phyloP scores from a whole-genome alignment of 169 alveolate species.

The Plasmodium gallinaceum region DNA sequence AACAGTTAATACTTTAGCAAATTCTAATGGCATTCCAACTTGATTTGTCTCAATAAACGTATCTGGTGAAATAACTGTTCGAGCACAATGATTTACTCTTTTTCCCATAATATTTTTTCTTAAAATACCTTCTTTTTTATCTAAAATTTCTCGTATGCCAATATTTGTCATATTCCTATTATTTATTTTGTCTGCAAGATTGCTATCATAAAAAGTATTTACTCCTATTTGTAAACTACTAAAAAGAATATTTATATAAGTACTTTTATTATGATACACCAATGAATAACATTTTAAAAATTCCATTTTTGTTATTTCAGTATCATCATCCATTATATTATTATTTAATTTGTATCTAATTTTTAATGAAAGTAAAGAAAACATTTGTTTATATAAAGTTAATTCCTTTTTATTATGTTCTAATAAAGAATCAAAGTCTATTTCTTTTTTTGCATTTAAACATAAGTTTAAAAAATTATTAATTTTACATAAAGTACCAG shows the following conservation, averaged over 20 bases:
- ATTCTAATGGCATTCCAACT: constrained; percentile 96
- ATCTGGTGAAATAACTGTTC: constrained; percentile 99
- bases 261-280: constrained; percentile 78
- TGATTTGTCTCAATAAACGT: constrained; percentile 97
- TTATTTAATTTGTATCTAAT: constrained; percentile 47
- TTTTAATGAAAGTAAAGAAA: constrained; percentile 54
- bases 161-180: constrained; percentile 83
- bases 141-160: constrained; percentile 96
- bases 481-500: constrained; percentile 76
- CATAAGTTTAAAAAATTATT: constrained; percentile 84
- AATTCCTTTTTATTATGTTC: constrained; percentile 80
- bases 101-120: constrained; percentile 99
- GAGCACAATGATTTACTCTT: constrained; percentile 98
- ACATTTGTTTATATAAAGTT: constrained; percentile 57
- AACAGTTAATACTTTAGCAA: constrained; percentile 94
- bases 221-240: constrained; percentile 75
- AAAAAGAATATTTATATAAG: constrained; percentile 71
- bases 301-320: constrained; percentile 83
- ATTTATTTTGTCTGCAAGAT: constrained; percentile 57
- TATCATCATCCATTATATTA: constrained; percentile 77
- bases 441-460: constrained; percentile 84
- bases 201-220: constrained; percentile 79
- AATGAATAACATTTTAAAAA: constrained; percentile 78
- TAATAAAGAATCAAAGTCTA: constrained; percentile 79
- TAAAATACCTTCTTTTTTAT: constrained; percentile 96